Evolutionary conservation across 2,329 filamentous ascomycete genomes (phyloP).

Genomic region (Talaromyces rugulosus): DNA sequence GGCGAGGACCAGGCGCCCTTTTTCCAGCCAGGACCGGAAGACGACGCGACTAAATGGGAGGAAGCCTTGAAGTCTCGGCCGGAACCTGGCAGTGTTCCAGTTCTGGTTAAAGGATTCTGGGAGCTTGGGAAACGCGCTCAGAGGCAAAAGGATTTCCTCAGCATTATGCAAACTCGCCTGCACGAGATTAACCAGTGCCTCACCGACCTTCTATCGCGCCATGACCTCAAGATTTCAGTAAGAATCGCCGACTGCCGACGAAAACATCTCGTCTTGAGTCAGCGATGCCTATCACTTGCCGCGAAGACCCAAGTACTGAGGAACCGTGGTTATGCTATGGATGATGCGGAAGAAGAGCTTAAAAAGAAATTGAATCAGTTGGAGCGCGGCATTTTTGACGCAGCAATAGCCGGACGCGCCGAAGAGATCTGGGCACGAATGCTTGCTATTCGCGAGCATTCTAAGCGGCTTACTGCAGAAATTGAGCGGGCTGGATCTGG

Average conservation of each 20-base stretch:
- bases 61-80: slow-evolving; percentile 59
- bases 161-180: slow-evolving; percentile 53
- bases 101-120: slow-evolving; percentile 57
- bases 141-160: slow-evolving; percentile 55
- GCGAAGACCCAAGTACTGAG: slow-evolving; percentile 62
- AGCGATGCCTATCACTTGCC: slow-evolving; percentile 57
- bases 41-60: slow-evolving; percentile 61
- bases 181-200: slow-evolving; percentile 64
- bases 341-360: slow-evolving; percentile 59
- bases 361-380: slow-evolving; percentile 58
- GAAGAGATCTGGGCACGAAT: slow-evolving; percentile 67
- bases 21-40: slow-evolving; percentile 54
- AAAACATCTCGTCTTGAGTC: slow-evolving; percentile 56
- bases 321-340: slow-evolving; percentile 63
- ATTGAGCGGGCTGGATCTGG: slow-evolving; percentile 51
- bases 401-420: slow-evolving; percentile 54
- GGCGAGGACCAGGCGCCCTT: slow-evolving; percentile 57
- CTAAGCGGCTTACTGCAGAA: slow-evolving; percentile 56
- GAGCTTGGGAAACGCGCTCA: slow-evolving; percentile 56
- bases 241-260: slow-evolving; percentile 56
- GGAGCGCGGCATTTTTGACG: slow-evolving; percentile 57
- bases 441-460: slow-evolving; percentile 58
- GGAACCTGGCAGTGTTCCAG: slow-evolving; percentile 53
- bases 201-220: slow-evolving; percentile 55
- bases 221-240: slow-evolving; percentile 57